These are phyloP conservation scores for Friedmanniomyces simplex DNA, from an alignment of 495 filamentous ascomycete genomes.

Conservation along the genomic window DNA sequence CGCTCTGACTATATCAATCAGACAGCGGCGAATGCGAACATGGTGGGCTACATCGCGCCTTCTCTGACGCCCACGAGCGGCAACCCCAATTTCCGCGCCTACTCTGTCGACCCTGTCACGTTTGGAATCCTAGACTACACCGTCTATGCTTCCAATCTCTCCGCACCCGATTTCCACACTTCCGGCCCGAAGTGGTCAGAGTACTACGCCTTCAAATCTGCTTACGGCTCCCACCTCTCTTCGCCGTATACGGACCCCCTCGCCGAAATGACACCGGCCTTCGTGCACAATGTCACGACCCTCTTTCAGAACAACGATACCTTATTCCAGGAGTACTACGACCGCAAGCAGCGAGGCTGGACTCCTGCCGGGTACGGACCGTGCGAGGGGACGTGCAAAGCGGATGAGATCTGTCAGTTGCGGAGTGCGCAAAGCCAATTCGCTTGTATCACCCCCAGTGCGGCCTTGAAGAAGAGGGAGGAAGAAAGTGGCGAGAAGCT, in stretches of 20 bases:
- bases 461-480: conserved; percentile 2
- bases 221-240: conserved; percentile 39
- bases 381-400: conserved; percentile 33
- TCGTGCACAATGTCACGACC: conserved; percentile 50
- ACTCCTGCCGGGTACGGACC: not conserved
- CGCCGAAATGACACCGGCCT: conserved; percentile 42
- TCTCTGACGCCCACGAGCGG: conserved; percentile 45
- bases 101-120: conserved; percentile 44
- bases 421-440: conserved; percentile 28
- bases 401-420: conserved; percentile 34
- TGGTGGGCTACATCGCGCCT: conserved; percentile 42
- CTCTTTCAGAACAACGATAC: conserved; percentile 31
- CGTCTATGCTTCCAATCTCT: conserved; percentile 45
- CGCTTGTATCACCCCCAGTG: not conserved
- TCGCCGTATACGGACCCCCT: conserved; percentile 29
- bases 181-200: conserved; percentile 38
- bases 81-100: conserved; percentile 46
- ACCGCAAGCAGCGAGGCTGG: conserved; percentile 32
- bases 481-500: not conserved
- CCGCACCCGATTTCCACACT: conserved; percentile 32
- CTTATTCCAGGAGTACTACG: conserved; percentile 34
- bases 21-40: conserved; percentile 33
- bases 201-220: conserved; percentile 45
- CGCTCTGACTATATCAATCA: conserved; percentile 39
- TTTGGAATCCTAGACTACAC: conserved; percentile 44